These are phyloP conservation scores for Aureobasidium mangrovei DNA, from an alignment of 2,329 filamentous ascomycete species.

Conservation along the genomic window DNA sequence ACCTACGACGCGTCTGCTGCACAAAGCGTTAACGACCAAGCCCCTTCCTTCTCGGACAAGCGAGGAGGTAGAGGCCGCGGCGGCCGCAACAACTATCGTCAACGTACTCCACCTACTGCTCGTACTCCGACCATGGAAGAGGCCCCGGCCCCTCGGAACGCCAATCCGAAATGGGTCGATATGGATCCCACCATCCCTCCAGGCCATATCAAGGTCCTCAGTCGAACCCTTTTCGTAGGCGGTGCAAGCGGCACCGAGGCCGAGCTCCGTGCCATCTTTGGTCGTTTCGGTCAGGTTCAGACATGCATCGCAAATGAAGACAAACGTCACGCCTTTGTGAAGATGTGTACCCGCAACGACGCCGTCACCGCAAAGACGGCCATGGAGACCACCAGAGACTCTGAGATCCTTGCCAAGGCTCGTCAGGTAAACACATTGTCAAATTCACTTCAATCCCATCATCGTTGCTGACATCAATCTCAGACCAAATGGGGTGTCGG, in stretches of 20 bases:
- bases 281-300: slow-evolving; percentile 76
- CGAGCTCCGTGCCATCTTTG: slow-evolving; percentile 74
- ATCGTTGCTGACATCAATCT: slow-evolving; percentile 14
- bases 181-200: slow-evolving; percentile 65
- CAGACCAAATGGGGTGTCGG: slow-evolving; percentile 96
- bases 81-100: slow-evolving; percentile 62
- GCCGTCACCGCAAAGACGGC: slow-evolving; percentile 75
- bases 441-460: background rate
- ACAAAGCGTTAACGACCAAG: slow-evolving; percentile 15
- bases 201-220: slow-evolving; percentile 82
- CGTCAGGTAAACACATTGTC: slow-evolving; percentile 29
- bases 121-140: slow-evolving; percentile 17
- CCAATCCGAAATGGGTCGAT: slow-evolving; percentile 60
- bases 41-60: slow-evolving; percentile 17
- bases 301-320: slow-evolving; percentile 98
- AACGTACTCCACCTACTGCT: slow-evolving; percentile 57
- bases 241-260: slow-evolving; percentile 73
- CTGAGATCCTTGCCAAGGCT: slow-evolving; percentile 59
- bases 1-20: slow-evolving; percentile 55
- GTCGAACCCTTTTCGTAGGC: slow-evolving; percentile 91
- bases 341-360: slow-evolving; percentile 87
- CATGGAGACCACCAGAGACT: slow-evolving; percentile 79
- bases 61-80: slow-evolving; percentile 40
- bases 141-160: background rate
- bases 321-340: slow-evolving; percentile 96